Conservation (phyloP, 371 early-diverging fungal genomes). For the Smittium mucronatum region DNA sequence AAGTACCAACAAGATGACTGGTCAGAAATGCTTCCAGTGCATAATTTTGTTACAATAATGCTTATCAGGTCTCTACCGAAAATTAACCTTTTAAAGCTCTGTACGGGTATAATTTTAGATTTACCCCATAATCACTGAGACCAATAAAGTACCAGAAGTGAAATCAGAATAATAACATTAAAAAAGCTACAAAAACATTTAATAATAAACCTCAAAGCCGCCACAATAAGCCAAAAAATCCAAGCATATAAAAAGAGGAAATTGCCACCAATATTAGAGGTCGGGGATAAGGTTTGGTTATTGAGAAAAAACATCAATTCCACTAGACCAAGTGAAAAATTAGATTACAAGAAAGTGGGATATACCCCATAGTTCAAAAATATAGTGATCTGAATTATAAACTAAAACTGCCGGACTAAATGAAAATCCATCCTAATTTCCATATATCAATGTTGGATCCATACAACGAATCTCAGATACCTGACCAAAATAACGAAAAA, state of each 20-base stretch:
- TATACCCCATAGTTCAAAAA: neutral
- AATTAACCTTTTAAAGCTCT: conserved; percentile 22
- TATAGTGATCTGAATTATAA: neutral
- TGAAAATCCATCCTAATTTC: conserved; percentile 8
- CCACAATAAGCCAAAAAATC: neutral
- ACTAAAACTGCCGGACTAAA: conserved; percentile 3
- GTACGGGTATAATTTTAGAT: conserved; percentile 22
- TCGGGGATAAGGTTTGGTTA: conserved; percentile 8
- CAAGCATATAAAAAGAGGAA: neutral
- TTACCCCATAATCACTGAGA: neutral
- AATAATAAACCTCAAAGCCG: neutral
- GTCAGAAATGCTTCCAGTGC: conserved; percentile 25
- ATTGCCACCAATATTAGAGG: neutral
- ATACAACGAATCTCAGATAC: neutral
- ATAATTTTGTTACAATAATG: conserved; percentile 31
- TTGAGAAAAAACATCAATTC: conserved; percentile 4
- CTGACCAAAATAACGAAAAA: neutral
- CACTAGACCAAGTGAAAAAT: conserved; percentile 4
- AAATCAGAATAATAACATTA: neutral
- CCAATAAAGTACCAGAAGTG: conserved; percentile 2
- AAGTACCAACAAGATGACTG: conserved; percentile 29
- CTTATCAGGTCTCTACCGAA: conserved; percentile 13
- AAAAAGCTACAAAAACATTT: neutral
- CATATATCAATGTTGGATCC: neutral
- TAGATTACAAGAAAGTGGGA: conserved; percentile 4